Conservation (phyloP, 176 grass and related monocot species). For the barley (Hordeum vulgare) region MorexV3_pseudomolecules_assembly NC_058522.1:467706709-467707208, state of each 20-base stretch:
- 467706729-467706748: too few relatives aligned
- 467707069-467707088: conserved; percentile 71
- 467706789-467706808: too few relatives aligned
- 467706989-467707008: conserved; percentile 3
- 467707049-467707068: conserved; percentile 82
- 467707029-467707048: conserved; percentile 50
- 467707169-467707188: conserved; percentile 71
- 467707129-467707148: conserved; percentile 64
- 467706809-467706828: too few relatives aligned
- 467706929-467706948: too few relatives aligned
- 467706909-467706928: too few relatives aligned
- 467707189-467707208: conserved; percentile 67
- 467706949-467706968: not conserved
- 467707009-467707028: not conserved
- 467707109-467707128: conserved; percentile 66
- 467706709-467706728: too few relatives aligned
- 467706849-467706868: too few relatives aligned
- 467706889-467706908: too few relatives aligned
- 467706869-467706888: too few relatives aligned
- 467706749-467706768: too few relatives aligned
- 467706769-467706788: too few relatives aligned
- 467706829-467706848: too few relatives aligned
- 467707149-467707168: conserved; percentile 57
- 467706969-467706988: not conserved
- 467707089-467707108: conserved; percentile 58